These are phyloP conservation scores for Carex arenaria DNA, from an alignment of 202 grass and related monocot species.

Conservation along the genomic window DNA sequence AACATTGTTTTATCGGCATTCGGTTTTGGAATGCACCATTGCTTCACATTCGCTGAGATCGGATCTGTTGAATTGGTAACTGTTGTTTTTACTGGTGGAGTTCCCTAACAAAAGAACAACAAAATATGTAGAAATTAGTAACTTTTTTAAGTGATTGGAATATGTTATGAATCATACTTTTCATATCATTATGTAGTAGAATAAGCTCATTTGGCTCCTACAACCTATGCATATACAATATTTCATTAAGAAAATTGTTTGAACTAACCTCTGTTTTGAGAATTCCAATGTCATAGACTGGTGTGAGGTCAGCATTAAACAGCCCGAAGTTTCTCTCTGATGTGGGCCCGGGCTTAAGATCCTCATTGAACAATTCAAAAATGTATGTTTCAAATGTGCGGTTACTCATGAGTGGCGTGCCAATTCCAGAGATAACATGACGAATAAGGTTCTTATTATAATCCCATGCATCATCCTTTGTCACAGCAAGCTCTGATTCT, in stretches of 20 bases:
- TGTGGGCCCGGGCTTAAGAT: constrained; percentile 59
- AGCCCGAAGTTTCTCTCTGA: constrained; percentile 70
- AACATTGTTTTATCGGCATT: constrained; percentile 43
- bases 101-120: neutral
- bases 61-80: neutral
- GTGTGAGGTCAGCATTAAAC: constrained; percentile 57
- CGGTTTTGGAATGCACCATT: constrained; percentile 68
- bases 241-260: neutral
- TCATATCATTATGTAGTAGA: neutral
- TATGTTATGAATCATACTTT: neutral
- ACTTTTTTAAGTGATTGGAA: neutral
- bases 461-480: constrained; percentile 36
- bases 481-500: constrained; percentile 42
- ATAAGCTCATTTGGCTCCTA: neutral
- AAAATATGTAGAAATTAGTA: neutral
- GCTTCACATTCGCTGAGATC: neutral
- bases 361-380: constrained; percentile 75
- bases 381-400: constrained; percentile 76
- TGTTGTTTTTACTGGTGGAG: constrained; percentile 25
- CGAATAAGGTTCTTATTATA: constrained; percentile 82
- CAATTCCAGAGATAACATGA: constrained; percentile 57
- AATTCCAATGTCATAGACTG: constrained; percentile 73
- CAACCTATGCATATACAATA: neutral
- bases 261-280: constrained; percentile 22
- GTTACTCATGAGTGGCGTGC: constrained; percentile 79